Evolutionary conservation across 2,329 filamentous ascomycete genomes (phyloP).

Genomic region (Neoarthrinium moseri): DNA sequence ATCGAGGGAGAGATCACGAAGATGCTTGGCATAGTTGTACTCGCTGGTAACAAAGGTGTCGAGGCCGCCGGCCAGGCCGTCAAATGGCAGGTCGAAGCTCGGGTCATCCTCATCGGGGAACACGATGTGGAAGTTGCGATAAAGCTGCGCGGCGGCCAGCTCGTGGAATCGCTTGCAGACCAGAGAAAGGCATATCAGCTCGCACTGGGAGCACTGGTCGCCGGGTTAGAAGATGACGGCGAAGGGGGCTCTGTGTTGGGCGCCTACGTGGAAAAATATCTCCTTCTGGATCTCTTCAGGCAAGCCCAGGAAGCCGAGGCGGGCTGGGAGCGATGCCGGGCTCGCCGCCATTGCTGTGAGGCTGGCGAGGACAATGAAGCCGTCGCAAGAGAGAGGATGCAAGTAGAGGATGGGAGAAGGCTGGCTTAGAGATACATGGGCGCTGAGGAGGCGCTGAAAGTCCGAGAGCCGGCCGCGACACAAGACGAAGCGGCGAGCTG

Average conservation of each 20-base stretch:
- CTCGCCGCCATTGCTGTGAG: constrained; percentile 3
- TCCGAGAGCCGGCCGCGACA: too few species aligned
- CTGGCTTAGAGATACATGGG: too few species aligned
- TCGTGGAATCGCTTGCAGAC: constrained; percentile 58
- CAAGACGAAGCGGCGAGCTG: too few species aligned
- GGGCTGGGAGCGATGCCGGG: neutral
- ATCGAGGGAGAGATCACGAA: constrained; percentile 56
- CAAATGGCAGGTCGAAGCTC: constrained; percentile 50
- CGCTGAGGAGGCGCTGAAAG: too few species aligned
- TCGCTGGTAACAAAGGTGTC: constrained; percentile 63
- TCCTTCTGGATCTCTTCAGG: constrained; percentile 48
- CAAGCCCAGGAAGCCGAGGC: constrained; percentile 36
- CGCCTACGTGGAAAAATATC: constrained; percentile 45
- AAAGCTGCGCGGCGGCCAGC: constrained; percentile 56
- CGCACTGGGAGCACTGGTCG: constrained; percentile 46
- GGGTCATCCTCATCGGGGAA: constrained; percentile 60
- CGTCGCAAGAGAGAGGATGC: neutral
- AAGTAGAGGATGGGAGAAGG: neutral
- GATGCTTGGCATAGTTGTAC: constrained; percentile 60
- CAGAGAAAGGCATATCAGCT: constrained; percentile 57
- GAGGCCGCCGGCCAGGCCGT: constrained; percentile 56
- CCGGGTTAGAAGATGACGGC: neutral
- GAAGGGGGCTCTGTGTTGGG: too few species aligned
- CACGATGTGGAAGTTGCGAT: constrained; percentile 58
- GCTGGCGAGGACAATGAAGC: neutral